Evolutionary conservation across 2,329 filamentous ascomycete species (phyloP).

Genomic region (Neopestalotiopsis rosae): DNA sequence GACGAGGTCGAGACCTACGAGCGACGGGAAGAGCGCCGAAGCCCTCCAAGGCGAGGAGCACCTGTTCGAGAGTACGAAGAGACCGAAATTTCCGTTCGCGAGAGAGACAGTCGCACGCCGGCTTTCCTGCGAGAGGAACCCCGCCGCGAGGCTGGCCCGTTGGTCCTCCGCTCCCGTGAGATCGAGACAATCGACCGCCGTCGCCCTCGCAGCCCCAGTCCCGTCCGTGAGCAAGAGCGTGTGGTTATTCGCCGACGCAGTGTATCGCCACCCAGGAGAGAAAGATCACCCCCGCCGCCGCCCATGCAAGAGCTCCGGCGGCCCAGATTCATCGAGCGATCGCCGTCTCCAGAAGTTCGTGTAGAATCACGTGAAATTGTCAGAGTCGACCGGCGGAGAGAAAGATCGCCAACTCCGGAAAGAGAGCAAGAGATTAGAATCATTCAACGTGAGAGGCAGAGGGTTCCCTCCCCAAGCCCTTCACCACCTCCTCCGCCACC

Average conservation of each 20-base stretch:
- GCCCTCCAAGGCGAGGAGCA: conserved; percentile 32
- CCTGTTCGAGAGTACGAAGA: conserved; percentile 45
- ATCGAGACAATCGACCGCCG: conserved; percentile 58
- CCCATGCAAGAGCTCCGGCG: conserved; percentile 40
- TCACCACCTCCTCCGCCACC: conserved; percentile 62
- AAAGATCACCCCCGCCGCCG: conserved; percentile 45
- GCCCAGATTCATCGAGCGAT: conserved; percentile 46
- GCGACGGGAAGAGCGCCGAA: conserved; percentile 28
- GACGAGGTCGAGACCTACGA: conserved; percentile 33
- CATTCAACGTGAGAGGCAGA: conserved; percentile 53
- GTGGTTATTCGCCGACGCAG: conserved; percentile 33
- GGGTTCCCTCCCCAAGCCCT: conserved; percentile 49
- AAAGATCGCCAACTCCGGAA: conserved; percentile 37
- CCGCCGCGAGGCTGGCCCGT: conserved; percentile 54
- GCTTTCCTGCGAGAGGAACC: conserved; percentile 58
- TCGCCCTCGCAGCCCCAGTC: conserved; percentile 50
- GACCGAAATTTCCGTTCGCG: conserved; percentile 48
- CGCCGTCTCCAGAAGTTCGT: conserved; percentile 35
- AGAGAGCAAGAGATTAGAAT: conserved; percentile 50
- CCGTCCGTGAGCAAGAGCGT: conserved; percentile 47
- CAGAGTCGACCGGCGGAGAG: conserved; percentile 8
- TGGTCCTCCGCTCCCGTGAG: conserved; percentile 61
- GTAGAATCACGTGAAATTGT: conserved; percentile 20
- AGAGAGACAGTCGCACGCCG: conserved; percentile 49
- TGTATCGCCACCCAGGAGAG: conserved; percentile 31